Conservation (phyloP, 495 filamentous ascomycete genomes). For the Penicillium pulvis region DNA sequence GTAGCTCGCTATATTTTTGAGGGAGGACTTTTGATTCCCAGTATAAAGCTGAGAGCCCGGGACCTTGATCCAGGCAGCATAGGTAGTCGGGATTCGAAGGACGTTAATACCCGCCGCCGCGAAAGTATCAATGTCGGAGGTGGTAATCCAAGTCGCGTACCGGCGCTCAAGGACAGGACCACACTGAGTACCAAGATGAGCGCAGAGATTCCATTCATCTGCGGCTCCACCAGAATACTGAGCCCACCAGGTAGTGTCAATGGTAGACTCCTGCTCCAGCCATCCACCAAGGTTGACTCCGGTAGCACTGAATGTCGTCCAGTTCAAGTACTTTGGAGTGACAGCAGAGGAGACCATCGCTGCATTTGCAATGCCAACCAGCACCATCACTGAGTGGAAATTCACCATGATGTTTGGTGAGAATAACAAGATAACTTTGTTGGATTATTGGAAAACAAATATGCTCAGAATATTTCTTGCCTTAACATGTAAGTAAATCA, state of each 20-base stretch:
- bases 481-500: too few species aligned
- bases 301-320: slow-evolving; percentile 28
- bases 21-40: slow-evolving; percentile 28
- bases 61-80: slow-evolving; percentile 29
- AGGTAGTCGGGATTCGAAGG: slow-evolving; percentile 37
- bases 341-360: too few species aligned
- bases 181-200: slow-evolving; percentile 26
- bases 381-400: too few species aligned
- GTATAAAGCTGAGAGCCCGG: slow-evolving; percentile 35
- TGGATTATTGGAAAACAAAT: too few species aligned
- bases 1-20: slow-evolving; percentile 30
- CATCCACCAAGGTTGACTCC: slow-evolving; percentile 39
- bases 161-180: slow-evolving; percentile 27
- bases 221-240: slow-evolving; percentile 20
- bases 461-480: too few species aligned
- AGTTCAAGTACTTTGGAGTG: slow-evolving; percentile 10
- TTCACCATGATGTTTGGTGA: too few species aligned
- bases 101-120: slow-evolving; percentile 24
- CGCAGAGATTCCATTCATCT: slow-evolving; percentile 35
- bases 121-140: slow-evolving; percentile 32
- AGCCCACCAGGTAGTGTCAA: slow-evolving; percentile 31
- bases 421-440: too few species aligned
- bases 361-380: too few species aligned
- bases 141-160: slow-evolving; percentile 34
- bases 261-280: slow-evolving; percentile 38